phyloP scores from a whole-genome alignment of 768 basidiomycete genomes.

The Termitomyces sp. region DNA sequence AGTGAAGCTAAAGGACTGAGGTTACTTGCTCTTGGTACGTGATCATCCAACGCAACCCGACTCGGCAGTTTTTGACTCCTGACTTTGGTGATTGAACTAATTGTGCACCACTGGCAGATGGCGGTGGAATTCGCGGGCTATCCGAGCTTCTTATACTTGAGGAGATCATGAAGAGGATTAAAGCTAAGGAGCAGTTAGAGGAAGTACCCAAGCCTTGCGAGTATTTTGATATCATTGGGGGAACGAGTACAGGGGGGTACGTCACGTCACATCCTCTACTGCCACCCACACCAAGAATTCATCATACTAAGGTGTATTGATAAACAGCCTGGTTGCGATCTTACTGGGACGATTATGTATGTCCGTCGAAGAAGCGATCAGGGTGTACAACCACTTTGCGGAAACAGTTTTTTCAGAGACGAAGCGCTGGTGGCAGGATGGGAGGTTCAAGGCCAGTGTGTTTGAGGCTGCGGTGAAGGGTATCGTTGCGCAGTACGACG shows the following conservation, averaged over 20 bases:
- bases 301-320: not conserved
- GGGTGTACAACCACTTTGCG: conserved; percentile 16
- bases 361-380: conserved; percentile 21
- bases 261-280: not conserved
- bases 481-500: not conserved
- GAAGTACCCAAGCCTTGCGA: conserved; percentile 19
- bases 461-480: conserved; percentile 3
- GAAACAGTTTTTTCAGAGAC: not conserved
- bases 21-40: conserved; percentile 3
- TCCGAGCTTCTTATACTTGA: conserved; percentile 7
- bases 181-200: not conserved
- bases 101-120: not conserved
- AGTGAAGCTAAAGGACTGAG: not conserved
- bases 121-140: conserved; percentile 10
- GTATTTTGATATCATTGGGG: conserved; percentile 26
- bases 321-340: conserved; percentile 21
- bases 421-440: conserved; percentile 3
- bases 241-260: conserved; percentile 26
- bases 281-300: not conserved
- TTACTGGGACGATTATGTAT: conserved; percentile 27
- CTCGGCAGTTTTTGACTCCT: not conserved
- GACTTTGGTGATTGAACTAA: not conserved
- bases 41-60: not conserved
- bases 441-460: not conserved
- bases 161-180: conserved; percentile 11